Conservation (phyloP, 2,329 filamentous ascomycete species). For the Trichoderma koningiopsis region DNA sequence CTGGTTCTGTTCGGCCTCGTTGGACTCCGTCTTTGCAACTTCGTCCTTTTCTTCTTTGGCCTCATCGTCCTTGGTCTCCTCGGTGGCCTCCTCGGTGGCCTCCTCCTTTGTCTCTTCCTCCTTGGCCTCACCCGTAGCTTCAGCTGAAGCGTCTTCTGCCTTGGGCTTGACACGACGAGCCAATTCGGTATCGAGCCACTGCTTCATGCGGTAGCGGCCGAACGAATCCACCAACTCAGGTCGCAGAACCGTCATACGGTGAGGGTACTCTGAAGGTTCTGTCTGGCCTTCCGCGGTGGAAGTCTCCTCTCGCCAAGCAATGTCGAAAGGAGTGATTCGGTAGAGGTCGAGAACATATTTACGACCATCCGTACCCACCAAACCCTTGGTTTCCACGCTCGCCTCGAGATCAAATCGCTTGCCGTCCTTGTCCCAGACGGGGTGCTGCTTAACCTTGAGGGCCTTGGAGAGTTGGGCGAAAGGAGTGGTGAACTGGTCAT, state of each 20-base stretch:
- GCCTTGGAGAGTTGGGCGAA: constrained; percentile 92
- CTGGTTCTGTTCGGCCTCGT: constrained; percentile 48
- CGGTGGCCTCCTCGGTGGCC: constrained; percentile 39
- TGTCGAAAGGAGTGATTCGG: constrained; percentile 88
- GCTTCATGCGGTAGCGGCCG: constrained; percentile 81
- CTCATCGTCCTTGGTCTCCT: constrained; percentile 39
- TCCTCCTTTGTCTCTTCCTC: constrained; percentile 41
- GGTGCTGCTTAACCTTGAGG: constrained; percentile 88
- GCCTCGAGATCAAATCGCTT: constrained; percentile 89
- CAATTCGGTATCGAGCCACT: constrained; percentile 82
- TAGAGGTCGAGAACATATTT: constrained; percentile 98
- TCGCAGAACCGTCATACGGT: constrained; percentile 92
- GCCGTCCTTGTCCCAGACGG: constrained; percentile 96
- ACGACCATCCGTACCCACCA: constrained; percentile 93
- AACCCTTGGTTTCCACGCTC: constrained; percentile 95
- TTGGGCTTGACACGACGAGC: constrained; percentile 56
- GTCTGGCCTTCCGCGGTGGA: constrained; percentile 49
- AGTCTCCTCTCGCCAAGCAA: constrained; percentile 84
- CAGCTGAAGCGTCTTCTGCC: constrained; percentile 38
- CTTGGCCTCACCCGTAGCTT: constrained; percentile 32
- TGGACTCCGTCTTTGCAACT: constrained; percentile 46
- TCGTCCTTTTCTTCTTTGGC: constrained; percentile 31
- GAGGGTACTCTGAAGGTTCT: constrained; percentile 69
- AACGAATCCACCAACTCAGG: constrained; percentile 88
- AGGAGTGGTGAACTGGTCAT: constrained; percentile 78